Conservation (phyloP, 805 yeast genomes). For the Wickerhamiella musiphila region DNA sequence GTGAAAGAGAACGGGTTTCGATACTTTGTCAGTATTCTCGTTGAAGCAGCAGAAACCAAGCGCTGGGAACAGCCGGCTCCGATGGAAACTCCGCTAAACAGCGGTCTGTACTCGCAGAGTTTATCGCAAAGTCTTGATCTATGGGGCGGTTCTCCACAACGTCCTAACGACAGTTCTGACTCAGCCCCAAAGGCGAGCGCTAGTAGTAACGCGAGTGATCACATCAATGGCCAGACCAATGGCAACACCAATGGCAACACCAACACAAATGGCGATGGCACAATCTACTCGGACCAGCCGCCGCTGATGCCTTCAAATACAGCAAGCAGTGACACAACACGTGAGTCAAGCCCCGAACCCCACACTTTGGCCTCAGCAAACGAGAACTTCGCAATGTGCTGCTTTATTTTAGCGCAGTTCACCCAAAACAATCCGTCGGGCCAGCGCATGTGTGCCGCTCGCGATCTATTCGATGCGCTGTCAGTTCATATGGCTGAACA, state of each 20-base stretch:
- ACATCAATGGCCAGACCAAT: too few species aligned
- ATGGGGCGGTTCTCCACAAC: too few species aligned
- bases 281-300: too few species aligned
- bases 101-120: too few species aligned
- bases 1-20: constrained; percentile 80
- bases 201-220: too few species aligned
- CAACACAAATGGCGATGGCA: not conserved
- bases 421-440: constrained; percentile 66
- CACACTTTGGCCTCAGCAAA: too few species aligned
- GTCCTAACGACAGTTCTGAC: not conserved
- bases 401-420: constrained; percentile 72
- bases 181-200: not conserved
- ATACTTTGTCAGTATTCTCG: constrained; percentile 68
- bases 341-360: too few species aligned
- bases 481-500: constrained; percentile 47
- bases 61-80: constrained; percentile 2
- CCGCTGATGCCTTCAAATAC: too few species aligned
- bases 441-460: constrained; percentile 59
- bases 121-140: too few species aligned
- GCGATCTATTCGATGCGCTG: constrained; percentile 54
- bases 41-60: constrained; percentile 12
- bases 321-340: too few species aligned
- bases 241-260: not conserved
- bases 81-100: not conserved
- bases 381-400: constrained; percentile 92